Base-by-base conservation (phyloP, 2,329 filamentous ascomycete genomes). In the Pseudocercospora ulei region DNA sequence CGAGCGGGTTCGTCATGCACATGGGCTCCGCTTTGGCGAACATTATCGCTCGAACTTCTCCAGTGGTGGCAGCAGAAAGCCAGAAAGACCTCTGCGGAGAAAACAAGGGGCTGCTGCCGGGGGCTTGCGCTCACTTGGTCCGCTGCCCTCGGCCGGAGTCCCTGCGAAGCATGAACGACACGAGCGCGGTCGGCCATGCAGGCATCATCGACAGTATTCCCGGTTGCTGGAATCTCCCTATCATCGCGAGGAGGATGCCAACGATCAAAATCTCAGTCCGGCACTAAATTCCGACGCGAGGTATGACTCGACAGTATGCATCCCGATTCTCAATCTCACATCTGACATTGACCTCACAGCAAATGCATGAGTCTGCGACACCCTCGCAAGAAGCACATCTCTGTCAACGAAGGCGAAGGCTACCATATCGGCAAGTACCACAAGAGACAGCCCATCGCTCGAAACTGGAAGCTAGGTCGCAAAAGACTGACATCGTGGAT, bases 401-500 rank as follows among this genome's bases (percentile, higher is more conserved):
- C 54, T 17, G 48, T 62, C 4, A 47, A 46, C 9, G 53, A 54
- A 7, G 57, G 52, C 24, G 63, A 64, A 30, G 61, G 55, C 5
- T 67, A 64, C 39, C 65, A 56, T 47, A 57, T 64, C 3, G 62
- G 55, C 31, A 61, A 51, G 19, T 60, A 63, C 43, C 71, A 78
- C 49, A 72, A 69, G 45, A 68, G 72, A 16, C 73, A 78, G 43
- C 75, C 78, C 0, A 76, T 84, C 52, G 80, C 81, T 18, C 71
- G 81, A 54, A 79, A 86, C 51, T 88, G 74, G 82, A 75, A 73
- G 7, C 66, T 69, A 5, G 57, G 62, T 12, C 74, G 79, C 48
- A 88, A 87, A 59, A 66, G 79, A 43, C 73, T 81, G 44, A 72
- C 76, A 14, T 82, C 82, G 3, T 61, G 68, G 3, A 73, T 84